Evolutionary conservation across 1,284 basidiomycete genomes (phyloP).

Genomic region (Cutaneotrichosporon dermatis): DNA sequence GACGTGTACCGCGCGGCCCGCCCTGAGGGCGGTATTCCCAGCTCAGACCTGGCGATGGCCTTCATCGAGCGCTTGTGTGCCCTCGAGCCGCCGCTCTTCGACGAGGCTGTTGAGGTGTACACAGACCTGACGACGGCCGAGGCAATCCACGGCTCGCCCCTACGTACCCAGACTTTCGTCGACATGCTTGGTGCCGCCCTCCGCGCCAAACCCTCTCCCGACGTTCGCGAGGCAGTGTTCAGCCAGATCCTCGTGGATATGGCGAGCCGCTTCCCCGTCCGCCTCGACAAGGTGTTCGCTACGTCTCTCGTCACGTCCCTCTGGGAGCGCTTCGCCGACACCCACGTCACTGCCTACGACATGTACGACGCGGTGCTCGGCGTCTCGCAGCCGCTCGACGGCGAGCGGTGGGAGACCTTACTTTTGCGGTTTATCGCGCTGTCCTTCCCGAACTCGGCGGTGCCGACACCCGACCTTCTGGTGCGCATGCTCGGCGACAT

Average conservation of each 20-base stretch:
- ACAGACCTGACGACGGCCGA: constrained; percentile 12
- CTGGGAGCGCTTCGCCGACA: constrained; percentile 35
- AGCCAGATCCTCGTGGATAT: constrained; percentile 57
- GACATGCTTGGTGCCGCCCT: constrained; percentile 19
- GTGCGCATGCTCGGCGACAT: constrained; percentile 80
- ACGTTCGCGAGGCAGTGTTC: constrained; percentile 44
- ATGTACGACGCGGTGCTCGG: constrained; percentile 56
- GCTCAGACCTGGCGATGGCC: constrained; percentile 15
- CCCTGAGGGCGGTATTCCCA: constrained; percentile 12
- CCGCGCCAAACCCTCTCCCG: constrained; percentile 57
- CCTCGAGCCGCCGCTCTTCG: constrained; percentile 11
- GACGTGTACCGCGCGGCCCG: constrained; percentile 22
- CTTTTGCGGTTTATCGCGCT: constrained; percentile 62
- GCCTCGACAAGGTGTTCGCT: constrained; percentile 18
- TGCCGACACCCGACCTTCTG: constrained; percentile 59
- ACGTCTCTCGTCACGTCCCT: neutral
- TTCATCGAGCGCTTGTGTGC: constrained; percentile 25
- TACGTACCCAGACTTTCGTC: constrained; percentile 1
- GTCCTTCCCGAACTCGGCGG: constrained; percentile 49
- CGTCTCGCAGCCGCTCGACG: constrained; percentile 52
- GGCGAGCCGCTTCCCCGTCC: constrained; percentile 50
- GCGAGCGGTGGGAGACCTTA: constrained; percentile 60
- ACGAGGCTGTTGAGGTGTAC: constrained; percentile 21
- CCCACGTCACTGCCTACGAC: constrained; percentile 59
- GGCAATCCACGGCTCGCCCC: neutral